These are phyloP conservation scores for Coemansia brasiliensis DNA, from an alignment of 192 early-diverging fungal species.

Conservation along the genomic window DNA sequence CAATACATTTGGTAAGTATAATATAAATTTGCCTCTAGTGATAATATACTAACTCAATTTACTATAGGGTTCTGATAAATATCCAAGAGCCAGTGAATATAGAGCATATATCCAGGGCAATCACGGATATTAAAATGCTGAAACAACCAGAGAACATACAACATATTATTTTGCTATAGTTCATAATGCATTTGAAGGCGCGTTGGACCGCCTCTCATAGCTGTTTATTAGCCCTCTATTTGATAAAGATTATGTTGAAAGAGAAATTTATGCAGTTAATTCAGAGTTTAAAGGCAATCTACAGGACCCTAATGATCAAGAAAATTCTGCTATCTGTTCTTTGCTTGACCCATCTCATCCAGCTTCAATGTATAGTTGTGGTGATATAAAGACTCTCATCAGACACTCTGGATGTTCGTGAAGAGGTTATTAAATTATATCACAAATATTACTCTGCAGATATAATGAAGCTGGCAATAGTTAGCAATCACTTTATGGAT, in stretches of 20 bases:
- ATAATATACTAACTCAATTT: background rate
- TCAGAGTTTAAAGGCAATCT: slow-evolving; percentile 88
- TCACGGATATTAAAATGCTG: slow-evolving; percentile 32
- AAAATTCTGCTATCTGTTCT: background rate
- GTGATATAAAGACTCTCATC: slow-evolving; percentile 73
- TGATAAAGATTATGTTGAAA: slow-evolving; percentile 72
- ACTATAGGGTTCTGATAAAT: slow-evolving; percentile 63
- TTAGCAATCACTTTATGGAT: slow-evolving; percentile 79
- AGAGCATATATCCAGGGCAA: slow-evolving; percentile 27
- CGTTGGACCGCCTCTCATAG: slow-evolving; percentile 68
- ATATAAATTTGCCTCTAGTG: background rate
- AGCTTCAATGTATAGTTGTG: slow-evolving; percentile 78
- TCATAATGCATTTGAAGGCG: slow-evolving; percentile 55
- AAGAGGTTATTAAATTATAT: slow-evolving; percentile 80
- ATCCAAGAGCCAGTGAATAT: slow-evolving; percentile 69
- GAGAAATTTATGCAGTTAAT: slow-evolving; percentile 89
- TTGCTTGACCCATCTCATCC: slow-evolving; percentile 65
- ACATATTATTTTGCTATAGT: slow-evolving; percentile 17
- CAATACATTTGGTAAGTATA: slow-evolving; percentile 58
- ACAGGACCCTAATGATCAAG: slow-evolving; percentile 57
- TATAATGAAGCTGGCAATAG: slow-evolving; percentile 83
- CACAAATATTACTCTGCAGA: slow-evolving; percentile 88
- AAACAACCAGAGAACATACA: slow-evolving; percentile 18
- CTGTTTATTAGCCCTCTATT: slow-evolving; percentile 91
- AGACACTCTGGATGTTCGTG: slow-evolving; percentile 60